Evolutionary conservation across 2,329 filamentous ascomycete species (phyloP).

Genomic region (Sclerotinia minor): DNA sequence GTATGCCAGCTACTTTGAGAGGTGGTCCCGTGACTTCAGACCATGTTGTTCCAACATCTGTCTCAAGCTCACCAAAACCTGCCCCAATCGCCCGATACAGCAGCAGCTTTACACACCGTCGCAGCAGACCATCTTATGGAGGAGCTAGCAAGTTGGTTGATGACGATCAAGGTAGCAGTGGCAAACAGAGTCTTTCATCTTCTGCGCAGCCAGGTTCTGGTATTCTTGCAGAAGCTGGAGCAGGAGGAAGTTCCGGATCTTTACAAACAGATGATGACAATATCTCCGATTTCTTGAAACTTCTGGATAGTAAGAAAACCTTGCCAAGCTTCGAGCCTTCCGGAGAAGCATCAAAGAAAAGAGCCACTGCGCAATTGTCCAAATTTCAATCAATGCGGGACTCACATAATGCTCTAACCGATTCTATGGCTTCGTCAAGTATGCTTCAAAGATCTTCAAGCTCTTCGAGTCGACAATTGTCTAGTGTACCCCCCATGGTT

Average conservation of each 20-base stretch:
- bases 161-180: slow-evolving; percentile 77
- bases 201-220: slow-evolving; percentile 74
- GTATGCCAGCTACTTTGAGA: slow-evolving; percentile 72
- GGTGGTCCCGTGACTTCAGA: slow-evolving; percentile 64
- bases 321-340: slow-evolving; percentile 72
- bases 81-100: slow-evolving; percentile 80
- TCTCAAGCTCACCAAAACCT: slow-evolving; percentile 76
- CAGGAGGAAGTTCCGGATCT: slow-evolving; percentile 65
- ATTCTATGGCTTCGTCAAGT: slow-evolving; percentile 89
- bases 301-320: slow-evolving; percentile 86
- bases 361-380: slow-evolving; percentile 75
- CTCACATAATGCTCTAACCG: slow-evolving; percentile 82
- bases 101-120: slow-evolving; percentile 89
- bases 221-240: slow-evolving; percentile 69
- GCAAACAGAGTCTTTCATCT: slow-evolving; percentile 75
- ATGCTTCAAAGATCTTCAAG: slow-evolving; percentile 80
- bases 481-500: slow-evolving; percentile 64
- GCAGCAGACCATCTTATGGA: slow-evolving; percentile 74
- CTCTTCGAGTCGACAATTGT: slow-evolving; percentile 63
- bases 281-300: slow-evolving; percentile 88
- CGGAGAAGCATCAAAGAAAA: slow-evolving; percentile 69
- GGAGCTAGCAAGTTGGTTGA: slow-evolving; percentile 65
- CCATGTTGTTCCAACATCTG: slow-evolving; percentile 62
- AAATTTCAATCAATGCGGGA: slow-evolving; percentile 89
- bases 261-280: slow-evolving; percentile 81